Evolutionary conservation across 129 eudicot species (phyloP), one percentile per base, ranked within the genome.

Genomic region (Artemisia tridentata): DNA sequence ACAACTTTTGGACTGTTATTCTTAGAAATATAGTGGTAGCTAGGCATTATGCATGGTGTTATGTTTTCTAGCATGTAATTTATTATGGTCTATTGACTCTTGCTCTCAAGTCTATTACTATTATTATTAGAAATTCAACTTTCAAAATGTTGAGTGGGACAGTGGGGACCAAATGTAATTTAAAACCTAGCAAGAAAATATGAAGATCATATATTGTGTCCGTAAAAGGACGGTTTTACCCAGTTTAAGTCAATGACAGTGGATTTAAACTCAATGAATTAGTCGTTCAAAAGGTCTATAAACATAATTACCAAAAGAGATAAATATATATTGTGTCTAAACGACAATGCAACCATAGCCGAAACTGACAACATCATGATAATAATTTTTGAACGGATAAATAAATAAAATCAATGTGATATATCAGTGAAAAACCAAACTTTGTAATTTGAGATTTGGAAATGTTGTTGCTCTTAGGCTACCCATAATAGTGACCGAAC

Each of bases 31-130:
- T 46, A 54, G 65, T 10, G 51, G 38, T 71, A 71, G 72, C 81
- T 78, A 71, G 77, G 55, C 71, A 18, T 73, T 73, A 73, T 73
- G 53, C 64, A 63, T 63, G 64, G 66, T 14, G 52, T 54, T 70
- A 63, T 63, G 77, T 78, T 78, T 65, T 71, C 41, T 52, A 62
- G 16, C 27, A 71, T 43, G 29, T 77, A 71, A 38, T 63, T 7
- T 75, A 65, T 55, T 74, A 66, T 75, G 59, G 13, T 63, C 16
- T 51, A 51, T 60, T 72, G 20, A 58, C 57, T 71, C 65, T 46
- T 67, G 64, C 31, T 64, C 53, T 20, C 46, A 67, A 67, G 46
- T 27, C 16, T 45, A 46, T 12, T 47, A 11, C n/a, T 8, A 0
- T 50, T 60, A 68, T 49, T 14, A 51, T n/a, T 3, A 21, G 49